Evolutionary conservation across 2,329 filamentous ascomycete species (phyloP), one percentile per base, ranked within the genome.

Genomic region (Ophiostoma tasmaniense): DNA sequence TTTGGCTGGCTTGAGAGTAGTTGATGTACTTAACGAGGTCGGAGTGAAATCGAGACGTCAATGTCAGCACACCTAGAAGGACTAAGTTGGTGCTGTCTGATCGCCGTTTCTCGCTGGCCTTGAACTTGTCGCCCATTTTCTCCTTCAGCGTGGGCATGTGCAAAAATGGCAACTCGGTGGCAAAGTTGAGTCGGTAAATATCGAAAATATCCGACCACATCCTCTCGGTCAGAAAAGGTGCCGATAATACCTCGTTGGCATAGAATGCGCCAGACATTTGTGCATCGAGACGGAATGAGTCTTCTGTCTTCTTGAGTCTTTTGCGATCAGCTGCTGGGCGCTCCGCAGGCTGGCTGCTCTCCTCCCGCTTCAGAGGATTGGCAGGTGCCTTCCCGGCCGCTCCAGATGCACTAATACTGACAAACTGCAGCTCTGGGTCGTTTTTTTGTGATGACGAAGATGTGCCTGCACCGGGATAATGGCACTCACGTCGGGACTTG

Each of bases 171-270:
- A 92, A 81, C 75, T 92, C 89, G 0, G 89, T 87, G 0, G 87
- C 87, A 75, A 89, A 92, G 75, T 92, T 89, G 59, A 88, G 81
- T 73, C 89, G 87, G 76, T 89, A 92, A 35, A 91, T 85, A 73
- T 86, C 85, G 73, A 90, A 89, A 50, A 92, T 78, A 74, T 90
- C 85, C 55, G 84, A 84, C 89, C 89, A 92, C 4, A 91, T 77
- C 66, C 86, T 81, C 39, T 84, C 81, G 1, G 87, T 90, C 33
- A 92, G 79, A 67, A 89, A 82, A 0, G 82, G 81, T 2, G 86
- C 83, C 28, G 88, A 83, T 35, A 92, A 79, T 0, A 88, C 83
- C 73, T 91, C 88, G 67, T 87, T 82, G 67, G 79, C 83, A 50
- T 81, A 78, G 1, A 76, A 73, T 7, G 72, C 73, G 1, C 76